Evolutionary conservation across 2,329 filamentous ascomycete genomes (phyloP).

Genomic region (Epichloe sp.): DNA sequence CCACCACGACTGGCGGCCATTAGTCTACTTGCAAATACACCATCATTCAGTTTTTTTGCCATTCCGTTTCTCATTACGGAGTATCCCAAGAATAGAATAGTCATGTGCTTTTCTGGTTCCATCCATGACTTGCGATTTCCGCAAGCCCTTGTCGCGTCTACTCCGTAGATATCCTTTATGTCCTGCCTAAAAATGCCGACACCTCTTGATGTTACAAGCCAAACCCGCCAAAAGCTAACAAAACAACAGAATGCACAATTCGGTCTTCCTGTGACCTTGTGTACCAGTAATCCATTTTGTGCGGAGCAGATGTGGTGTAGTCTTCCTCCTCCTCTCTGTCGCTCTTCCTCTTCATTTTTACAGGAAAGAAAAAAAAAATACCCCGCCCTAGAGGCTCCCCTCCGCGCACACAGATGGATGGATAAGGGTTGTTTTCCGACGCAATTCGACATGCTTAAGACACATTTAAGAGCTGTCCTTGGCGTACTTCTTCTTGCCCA

Average conservation of each 20-base stretch:
- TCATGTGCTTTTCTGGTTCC: not conserved
- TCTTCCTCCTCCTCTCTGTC: not conserved
- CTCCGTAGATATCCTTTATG: not conserved
- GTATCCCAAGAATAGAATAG: not conserved
- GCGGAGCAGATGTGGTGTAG: not conserved
- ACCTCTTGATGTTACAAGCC: conserved; percentile 1
- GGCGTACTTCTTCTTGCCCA: conserved; percentile 75
- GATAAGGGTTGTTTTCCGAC: not conserved
- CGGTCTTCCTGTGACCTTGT: not conserved
- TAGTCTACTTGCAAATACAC: not conserved
- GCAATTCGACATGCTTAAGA: not conserved
- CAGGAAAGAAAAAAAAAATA: not conserved
- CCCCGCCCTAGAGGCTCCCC: not conserved
- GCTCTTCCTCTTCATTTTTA: not conserved
- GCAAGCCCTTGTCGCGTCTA: not conserved
- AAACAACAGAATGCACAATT: not conserved
- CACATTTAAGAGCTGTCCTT: conserved; percentile 41
- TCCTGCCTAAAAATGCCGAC: not conserved
- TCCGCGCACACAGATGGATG: not conserved
- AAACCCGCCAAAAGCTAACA: not conserved
- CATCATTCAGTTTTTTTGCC: not conserved
- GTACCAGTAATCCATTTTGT: not conserved
- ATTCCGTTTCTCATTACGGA: not conserved
- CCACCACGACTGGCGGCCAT: not conserved
- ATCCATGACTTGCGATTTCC: not conserved